These are phyloP conservation scores for Beta corolliflora DNA, from an alignment of 179 eudicot species.

Conservation along the genomic window DNA sequence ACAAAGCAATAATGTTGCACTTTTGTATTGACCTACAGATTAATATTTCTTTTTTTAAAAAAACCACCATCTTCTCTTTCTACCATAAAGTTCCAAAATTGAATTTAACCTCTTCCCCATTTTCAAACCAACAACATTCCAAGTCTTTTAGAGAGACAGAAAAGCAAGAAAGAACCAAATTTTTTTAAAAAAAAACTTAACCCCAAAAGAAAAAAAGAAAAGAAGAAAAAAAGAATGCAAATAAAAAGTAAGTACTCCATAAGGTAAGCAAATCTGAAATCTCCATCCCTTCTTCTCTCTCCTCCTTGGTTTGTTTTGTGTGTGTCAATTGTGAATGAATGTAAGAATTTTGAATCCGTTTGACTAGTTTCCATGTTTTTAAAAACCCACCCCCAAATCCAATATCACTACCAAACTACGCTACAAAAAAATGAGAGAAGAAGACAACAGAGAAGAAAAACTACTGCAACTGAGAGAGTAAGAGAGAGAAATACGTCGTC, in stretches of 20 bases:
- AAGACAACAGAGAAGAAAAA: background rate
- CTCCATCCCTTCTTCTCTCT: conserved; percentile 1
- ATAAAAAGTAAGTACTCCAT: background rate
- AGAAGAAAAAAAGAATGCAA: background rate
- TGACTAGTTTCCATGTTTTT: conserved; percentile 26
- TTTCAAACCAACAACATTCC: conserved; percentile 23
- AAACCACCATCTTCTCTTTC: background rate
- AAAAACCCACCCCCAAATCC: background rate
- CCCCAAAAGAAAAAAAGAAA: too few species aligned
- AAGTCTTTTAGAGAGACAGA: conserved; percentile 7
- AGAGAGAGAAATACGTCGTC: background rate
- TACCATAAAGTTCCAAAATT: conserved; percentile 21
- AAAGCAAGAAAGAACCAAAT: background rate
- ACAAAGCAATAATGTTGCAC: conserved; percentile 7
- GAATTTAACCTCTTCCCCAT: conserved; percentile 14
- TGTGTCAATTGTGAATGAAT: background rate
- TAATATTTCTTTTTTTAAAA: background rate
- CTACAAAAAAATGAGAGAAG: background rate
- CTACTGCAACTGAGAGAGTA: background rate
- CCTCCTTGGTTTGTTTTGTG: background rate
- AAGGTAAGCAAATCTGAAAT: background rate
- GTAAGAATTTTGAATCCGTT: conserved; percentile 33
- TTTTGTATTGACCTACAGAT: conserved; percentile 16
- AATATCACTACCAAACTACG: background rate
- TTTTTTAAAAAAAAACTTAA: too few species aligned